phyloP scores from a whole-genome alignment of 1,284 basidiomycete genomes.

The Stygiomarasmius scandens region DNA sequence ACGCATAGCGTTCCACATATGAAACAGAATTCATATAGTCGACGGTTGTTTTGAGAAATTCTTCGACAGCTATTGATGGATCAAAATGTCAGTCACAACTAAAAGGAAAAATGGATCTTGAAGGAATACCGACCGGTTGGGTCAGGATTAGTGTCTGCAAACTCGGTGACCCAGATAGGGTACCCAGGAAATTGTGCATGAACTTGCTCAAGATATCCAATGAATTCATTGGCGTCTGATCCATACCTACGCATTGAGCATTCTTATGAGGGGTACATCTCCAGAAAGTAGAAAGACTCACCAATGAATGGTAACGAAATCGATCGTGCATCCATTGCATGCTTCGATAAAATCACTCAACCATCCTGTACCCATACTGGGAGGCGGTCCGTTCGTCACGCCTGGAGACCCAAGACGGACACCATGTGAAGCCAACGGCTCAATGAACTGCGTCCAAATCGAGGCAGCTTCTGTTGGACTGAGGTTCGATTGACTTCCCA shows the following conservation, averaged over 20 bases:
- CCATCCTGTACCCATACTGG: constrained; percentile 25
- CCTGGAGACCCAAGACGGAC: constrained; percentile 28
- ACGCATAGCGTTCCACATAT: constrained; percentile 6
- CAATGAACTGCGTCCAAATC: constrained; percentile 31
- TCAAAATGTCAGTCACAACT: not conserved
- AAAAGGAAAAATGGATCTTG: too few relatives aligned
- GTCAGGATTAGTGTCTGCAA: not conserved
- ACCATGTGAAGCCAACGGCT: constrained; percentile 29
- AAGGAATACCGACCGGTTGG: not conserved
- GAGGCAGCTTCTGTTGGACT: constrained; percentile 22
- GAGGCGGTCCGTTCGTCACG: constrained; percentile 21
- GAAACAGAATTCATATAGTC: not conserved
- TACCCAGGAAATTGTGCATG: not conserved
- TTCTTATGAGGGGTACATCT: too few relatives aligned
- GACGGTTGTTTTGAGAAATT: not conserved
- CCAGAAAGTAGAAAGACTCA: constrained; percentile 8
- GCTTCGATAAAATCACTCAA: constrained; percentile 15
- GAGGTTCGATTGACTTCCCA: constrained; percentile 5
- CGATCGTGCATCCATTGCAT: constrained; percentile 29
- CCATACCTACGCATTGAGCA: too few relatives aligned
- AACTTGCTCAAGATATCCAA: not conserved
- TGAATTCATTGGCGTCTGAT: not conserved
- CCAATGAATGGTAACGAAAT: constrained; percentile 32
- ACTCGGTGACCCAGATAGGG: constrained; percentile 4
- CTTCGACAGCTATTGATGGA: not conserved